Evolutionary conservation across 805 yeast genomes (phyloP).

Genomic region (Sugiyamaella chiloensis): DNA sequence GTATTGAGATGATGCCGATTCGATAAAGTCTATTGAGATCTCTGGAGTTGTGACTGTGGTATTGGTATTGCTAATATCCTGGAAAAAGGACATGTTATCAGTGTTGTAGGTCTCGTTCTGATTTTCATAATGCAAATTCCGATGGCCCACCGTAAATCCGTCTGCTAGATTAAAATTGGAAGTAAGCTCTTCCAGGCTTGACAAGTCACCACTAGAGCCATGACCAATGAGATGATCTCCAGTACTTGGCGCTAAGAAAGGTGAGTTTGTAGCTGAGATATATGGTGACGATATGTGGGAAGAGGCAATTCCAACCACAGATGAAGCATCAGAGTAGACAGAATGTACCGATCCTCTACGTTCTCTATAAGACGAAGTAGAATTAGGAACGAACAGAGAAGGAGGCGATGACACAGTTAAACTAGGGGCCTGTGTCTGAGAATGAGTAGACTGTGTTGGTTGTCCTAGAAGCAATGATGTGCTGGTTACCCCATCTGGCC

Average conservation of each 20-base stretch:
- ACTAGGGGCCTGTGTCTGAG: not conserved
- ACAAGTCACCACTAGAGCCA: conserved; percentile 8
- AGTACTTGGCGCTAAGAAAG: conserved; percentile 12
- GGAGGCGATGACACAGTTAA: not conserved
- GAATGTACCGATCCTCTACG: conserved; percentile 16
- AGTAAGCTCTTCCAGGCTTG: conserved; percentile 18
- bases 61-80: conserved; percentile 2
- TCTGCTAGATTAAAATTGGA: conserved; percentile 15
- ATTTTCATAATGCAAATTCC: not conserved
- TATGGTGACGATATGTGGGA: conserved; percentile 15
- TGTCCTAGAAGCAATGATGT: too few relatives aligned
- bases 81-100: conserved; percentile 1
- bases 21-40: conserved; percentile 1
- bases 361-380: not conserved
- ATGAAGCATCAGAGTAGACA: conserved; percentile 17
- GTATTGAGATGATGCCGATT: not conserved
- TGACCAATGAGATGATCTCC: not conserved
- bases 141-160: too few relatives aligned
- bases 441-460: not conserved
- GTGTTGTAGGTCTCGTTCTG: not conserved
- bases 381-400: not conserved
- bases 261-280: conserved; percentile 19
- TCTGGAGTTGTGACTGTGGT: conserved; percentile 1
- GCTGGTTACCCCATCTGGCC: too few relatives aligned
- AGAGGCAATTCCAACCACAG: conserved; percentile 9